Conservation (phyloP, 2,329 filamentous ascomycete genomes). For the Paecilomyces variotii region DNA sequence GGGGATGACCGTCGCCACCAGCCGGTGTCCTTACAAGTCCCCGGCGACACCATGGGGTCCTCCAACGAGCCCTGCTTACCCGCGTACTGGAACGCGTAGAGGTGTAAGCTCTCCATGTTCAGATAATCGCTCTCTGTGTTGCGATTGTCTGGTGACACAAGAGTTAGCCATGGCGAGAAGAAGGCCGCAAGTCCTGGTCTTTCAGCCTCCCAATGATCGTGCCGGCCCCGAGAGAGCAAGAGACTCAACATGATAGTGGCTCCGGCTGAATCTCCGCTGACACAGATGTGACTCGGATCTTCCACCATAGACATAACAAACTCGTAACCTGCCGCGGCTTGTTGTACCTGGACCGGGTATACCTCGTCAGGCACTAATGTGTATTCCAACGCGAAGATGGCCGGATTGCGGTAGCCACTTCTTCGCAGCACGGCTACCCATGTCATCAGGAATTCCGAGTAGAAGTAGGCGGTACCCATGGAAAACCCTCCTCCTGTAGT, state of each 20-base stretch:
- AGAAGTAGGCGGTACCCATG: constrained; percentile 77
- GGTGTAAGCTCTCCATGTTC: constrained; percentile 55
- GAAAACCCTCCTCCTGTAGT: constrained; percentile 65
- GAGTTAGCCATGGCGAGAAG: constrained; percentile 73
- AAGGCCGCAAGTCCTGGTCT: constrained; percentile 57
- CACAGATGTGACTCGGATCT: constrained; percentile 55
- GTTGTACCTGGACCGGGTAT: constrained; percentile 65
- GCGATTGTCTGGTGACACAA: constrained; percentile 59
- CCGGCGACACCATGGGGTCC: constrained; percentile 61
- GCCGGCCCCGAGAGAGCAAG: constrained; percentile 53
- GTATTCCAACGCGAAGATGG: constrained; percentile 75
- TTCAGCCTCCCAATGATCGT: constrained; percentile 22
- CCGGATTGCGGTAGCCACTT: constrained; percentile 63
- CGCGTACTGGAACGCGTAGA: constrained; percentile 63
- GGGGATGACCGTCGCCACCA: constrained; percentile 64
- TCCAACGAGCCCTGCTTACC: constrained; percentile 42
- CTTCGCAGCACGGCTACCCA: constrained; percentile 60
- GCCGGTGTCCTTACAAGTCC: constrained; percentile 55
- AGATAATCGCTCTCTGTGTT: constrained; percentile 71
- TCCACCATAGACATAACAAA: constrained; percentile 49
- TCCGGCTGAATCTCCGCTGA: constrained; percentile 74
- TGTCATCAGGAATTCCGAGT: constrained; percentile 71
- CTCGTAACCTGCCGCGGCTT: constrained; percentile 62
- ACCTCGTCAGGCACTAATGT: constrained; percentile 64
- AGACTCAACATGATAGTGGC: constrained; percentile 66